These are phyloP conservation scores for Cercis canadensis DNA, from an alignment of 306 rosid species.

Conservation along the genomic window DNA sequence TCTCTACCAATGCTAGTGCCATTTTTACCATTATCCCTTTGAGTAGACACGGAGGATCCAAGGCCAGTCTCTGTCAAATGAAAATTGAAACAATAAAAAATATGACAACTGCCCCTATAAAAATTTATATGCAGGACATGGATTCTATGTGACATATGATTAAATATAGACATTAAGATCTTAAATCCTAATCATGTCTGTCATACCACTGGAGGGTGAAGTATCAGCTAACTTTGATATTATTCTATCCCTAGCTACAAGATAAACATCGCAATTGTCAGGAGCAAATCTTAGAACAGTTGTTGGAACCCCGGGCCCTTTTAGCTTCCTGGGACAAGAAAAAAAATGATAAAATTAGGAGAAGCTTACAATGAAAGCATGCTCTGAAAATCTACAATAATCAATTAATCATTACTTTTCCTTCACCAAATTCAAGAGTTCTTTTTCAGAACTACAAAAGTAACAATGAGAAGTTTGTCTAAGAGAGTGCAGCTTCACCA, in stretches of 20 bases:
- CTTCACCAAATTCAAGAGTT: not conserved
- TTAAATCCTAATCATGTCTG: slow-evolving; percentile 37
- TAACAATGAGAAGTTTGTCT: slow-evolving; percentile 8
- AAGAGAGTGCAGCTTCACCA: not conserved
- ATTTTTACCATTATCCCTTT: slow-evolving; percentile 39
- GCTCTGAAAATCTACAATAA: slow-evolving; percentile 21
- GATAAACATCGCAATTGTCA: slow-evolving; percentile 61
- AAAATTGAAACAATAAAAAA: slow-evolving; percentile 32
- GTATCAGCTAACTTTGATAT: slow-evolving; percentile 58
- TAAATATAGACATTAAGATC: slow-evolving; percentile 18
- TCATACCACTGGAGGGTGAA: slow-evolving; percentile 57
- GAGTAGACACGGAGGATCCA: slow-evolving; percentile 39
- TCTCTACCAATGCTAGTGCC: slow-evolving; percentile 40
- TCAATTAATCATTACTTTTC: not conserved
- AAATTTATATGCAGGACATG: slow-evolving; percentile 8
- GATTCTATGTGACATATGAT: slow-evolving; percentile 9
- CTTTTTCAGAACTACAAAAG: too few species aligned
- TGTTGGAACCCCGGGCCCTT: slow-evolving; percentile 77
- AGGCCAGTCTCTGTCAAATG: slow-evolving; percentile 49
- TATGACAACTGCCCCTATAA: slow-evolving; percentile 12
- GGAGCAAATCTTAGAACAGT: slow-evolving; percentile 61
- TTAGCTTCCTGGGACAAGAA: slow-evolving; percentile 67
- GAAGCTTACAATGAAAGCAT: slow-evolving; percentile 20
- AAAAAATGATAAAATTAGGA: slow-evolving; percentile 24
- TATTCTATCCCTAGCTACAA: slow-evolving; percentile 62